These are phyloP conservation scores for Nepenthes mirabilis DNA, from an alignment of 148 eudicot genomes.

Conservation along the genomic window DNA sequence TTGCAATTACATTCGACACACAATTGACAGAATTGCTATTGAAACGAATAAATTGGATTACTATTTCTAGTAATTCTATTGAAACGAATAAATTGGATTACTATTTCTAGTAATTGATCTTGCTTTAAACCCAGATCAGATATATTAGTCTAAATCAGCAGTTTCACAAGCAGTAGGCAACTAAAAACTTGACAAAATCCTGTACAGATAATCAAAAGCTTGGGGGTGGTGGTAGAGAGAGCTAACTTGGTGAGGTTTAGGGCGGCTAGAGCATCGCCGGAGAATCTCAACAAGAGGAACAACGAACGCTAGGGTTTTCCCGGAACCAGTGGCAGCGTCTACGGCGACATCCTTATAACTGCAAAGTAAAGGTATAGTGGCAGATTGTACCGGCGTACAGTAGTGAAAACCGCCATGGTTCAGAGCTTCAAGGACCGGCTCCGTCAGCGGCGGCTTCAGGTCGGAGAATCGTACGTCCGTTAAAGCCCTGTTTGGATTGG, in stretches of 20 bases:
- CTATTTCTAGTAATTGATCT: no score
- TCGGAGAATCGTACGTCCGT: conserved; percentile 70
- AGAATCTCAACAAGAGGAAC: conserved; percentile 74
- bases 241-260: conserved; percentile 64
- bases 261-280: conserved; percentile 35
- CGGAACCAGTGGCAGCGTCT: conserved; percentile 98
- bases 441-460: conserved; percentile 55
- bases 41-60: no score
- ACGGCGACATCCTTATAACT: conserved; percentile 72
- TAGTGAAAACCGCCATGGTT: conserved; percentile 41
- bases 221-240: background rate
- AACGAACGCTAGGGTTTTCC: conserved; percentile 84
- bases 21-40: no score
- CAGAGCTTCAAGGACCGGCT: conserved; percentile 49
- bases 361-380: conserved; percentile 75
- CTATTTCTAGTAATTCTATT: no score
- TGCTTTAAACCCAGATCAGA: no score
- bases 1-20: no score
- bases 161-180: no score
- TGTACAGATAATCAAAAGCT: no score
- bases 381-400: conserved; percentile 94
- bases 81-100: no score
- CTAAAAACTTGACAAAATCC: no score
- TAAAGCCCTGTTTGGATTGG: conserved; percentile 52
- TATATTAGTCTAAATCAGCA: no score